Evolutionary conservation across 116 monocot genomes (phyloP).

Genomic region (Zostera marina): DNA sequence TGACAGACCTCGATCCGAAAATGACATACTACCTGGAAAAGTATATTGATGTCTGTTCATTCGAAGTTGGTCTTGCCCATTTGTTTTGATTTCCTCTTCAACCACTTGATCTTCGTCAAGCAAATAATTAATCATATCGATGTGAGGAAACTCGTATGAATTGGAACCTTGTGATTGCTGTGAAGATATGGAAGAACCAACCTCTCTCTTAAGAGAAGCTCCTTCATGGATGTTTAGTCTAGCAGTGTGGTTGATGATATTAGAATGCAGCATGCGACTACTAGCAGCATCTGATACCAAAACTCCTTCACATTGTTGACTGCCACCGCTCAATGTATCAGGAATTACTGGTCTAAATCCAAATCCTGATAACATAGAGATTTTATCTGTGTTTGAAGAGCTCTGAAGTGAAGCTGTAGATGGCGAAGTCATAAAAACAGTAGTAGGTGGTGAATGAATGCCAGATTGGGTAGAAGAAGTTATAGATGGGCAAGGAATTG

Average conservation of each 20-base stretch:
- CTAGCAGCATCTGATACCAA: constrained; percentile 8
- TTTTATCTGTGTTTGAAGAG: constrained; percentile 10
- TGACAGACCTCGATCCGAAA: not conserved
- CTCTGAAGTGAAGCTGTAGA: constrained; percentile 14
- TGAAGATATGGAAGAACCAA: constrained; percentile 3
- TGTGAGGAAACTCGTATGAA: constrained; percentile 78
- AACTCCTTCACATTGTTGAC: constrained; percentile 11
- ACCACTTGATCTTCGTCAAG: constrained; percentile 38
- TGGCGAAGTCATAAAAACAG: constrained; percentile 7
- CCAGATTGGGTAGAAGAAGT: constrained; percentile 13
- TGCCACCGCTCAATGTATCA: constrained; percentile 16
- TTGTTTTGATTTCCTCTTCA: not conserved
- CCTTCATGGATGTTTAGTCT: constrained; percentile 9
- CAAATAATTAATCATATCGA: constrained; percentile 88
- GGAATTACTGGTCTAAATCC: constrained; percentile 37
- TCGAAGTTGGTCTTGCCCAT: constrained; percentile 13
- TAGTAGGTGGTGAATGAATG: constrained; percentile 8
- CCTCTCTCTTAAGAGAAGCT: constrained; percentile 4
- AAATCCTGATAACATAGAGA: constrained; percentile 17
- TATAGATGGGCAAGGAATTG: constrained; percentile 8
- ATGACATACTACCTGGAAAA: constrained; percentile 13
- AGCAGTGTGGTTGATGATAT: constrained; percentile 2
- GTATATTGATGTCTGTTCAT: constrained; percentile 35
- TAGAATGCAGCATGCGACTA: not conserved
- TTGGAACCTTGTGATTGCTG: constrained; percentile 13